These are phyloP conservation scores for Penicillium frequentans DNA, from an alignment of 2,329 filamentous ascomycete species.

Conservation along the genomic window DNA sequence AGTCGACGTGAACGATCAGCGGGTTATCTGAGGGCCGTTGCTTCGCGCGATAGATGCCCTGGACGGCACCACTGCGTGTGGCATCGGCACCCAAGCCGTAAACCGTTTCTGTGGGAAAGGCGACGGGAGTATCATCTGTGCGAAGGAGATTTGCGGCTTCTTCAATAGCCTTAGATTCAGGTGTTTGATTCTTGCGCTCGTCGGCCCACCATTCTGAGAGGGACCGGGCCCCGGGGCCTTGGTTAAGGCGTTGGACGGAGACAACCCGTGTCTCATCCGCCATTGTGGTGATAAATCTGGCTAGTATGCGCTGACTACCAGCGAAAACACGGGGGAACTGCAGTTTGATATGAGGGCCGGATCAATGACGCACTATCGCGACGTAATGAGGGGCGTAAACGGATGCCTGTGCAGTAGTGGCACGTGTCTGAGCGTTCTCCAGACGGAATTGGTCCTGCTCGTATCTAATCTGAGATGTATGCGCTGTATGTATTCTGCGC, in stretches of 20 bases:
- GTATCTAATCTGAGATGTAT: background rate
- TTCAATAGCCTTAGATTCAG: slow-evolving; percentile 55
- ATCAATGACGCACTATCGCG: slow-evolving; percentile 21
- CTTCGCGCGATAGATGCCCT: slow-evolving; percentile 91
- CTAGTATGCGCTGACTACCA: slow-evolving; percentile 33
- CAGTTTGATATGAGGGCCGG: slow-evolving; percentile 25
- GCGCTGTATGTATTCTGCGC: background rate
- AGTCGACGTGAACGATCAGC: slow-evolving; percentile 87
- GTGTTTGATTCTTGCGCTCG: slow-evolving; percentile 37
- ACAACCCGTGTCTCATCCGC: slow-evolving; percentile 35
- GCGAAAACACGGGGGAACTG: slow-evolving; percentile 27
- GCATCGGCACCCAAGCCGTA: slow-evolving; percentile 97
- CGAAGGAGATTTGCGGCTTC: slow-evolving; percentile 67
- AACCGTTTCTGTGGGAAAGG: slow-evolving; percentile 96
- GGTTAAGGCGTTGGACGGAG: slow-evolving; percentile 39
- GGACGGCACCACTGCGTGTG: slow-evolving; percentile 77
- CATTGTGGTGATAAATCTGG: slow-evolving; percentile 23
- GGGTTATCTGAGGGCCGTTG: slow-evolving; percentile 91
- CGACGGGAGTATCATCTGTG: slow-evolving; percentile 72
- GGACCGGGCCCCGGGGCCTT: slow-evolving; percentile 32
- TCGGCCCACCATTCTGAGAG: slow-evolving; percentile 42
- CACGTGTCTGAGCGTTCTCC: background rate
- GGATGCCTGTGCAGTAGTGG: background rate
- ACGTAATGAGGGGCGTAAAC: slow-evolving; percentile 18
- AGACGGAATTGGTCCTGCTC: background rate